A percentile compares a stretch with the other conserved stretches of the same genome.
phyloP scores from a whole-genome alignment of 2,329 filamentous ascomycete genomes.

The Clonostachys byssicola region DNA sequence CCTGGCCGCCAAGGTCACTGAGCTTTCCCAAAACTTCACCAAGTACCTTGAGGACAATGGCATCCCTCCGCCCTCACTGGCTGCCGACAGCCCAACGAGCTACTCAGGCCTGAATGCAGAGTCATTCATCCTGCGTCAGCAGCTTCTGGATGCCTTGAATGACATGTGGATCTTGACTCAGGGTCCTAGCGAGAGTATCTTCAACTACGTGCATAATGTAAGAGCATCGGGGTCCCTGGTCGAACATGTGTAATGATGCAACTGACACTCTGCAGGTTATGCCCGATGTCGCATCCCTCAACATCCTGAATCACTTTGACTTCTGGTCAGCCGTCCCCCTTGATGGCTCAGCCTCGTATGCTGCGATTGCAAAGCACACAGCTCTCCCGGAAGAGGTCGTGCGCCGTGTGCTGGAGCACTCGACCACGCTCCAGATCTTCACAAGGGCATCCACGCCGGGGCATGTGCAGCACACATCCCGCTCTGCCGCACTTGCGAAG shows the following conservation, averaged over 20 bases:
- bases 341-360: slow-evolving; percentile 34
- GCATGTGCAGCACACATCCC: slow-evolving; percentile 26
- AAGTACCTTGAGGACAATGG: slow-evolving; percentile 34
- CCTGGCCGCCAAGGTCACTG: slow-evolving; percentile 37
- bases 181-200: slow-evolving; percentile 44
- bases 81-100: slow-evolving; percentile 33
- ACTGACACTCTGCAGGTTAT: slow-evolving; percentile 21
- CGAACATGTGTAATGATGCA: neutral
- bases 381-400: slow-evolving; percentile 31
- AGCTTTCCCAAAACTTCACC: slow-evolving; percentile 34
- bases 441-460: slow-evolving; percentile 14
- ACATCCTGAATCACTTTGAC: slow-evolving; percentile 45
- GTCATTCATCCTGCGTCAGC: slow-evolving; percentile 35
- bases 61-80: slow-evolving; percentile 33
- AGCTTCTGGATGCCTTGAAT: slow-evolving; percentile 35
- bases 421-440: slow-evolving; percentile 30
- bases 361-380: slow-evolving; percentile 28
- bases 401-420: slow-evolving; percentile 29
- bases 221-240: slow-evolving; percentile 4
- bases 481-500: slow-evolving; percentile 28
- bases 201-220: slow-evolving; percentile 35
- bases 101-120: slow-evolving; percentile 35
- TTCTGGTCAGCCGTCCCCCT: slow-evolving; percentile 47
- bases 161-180: slow-evolving; percentile 41
- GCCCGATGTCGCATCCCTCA: slow-evolving; percentile 37